A percentile compares a stretch with the other conserved stretches of the same genome.
Conservation (phyloP, 345 rosid genomes). For the Sonneratia caseolaris region DNA sequence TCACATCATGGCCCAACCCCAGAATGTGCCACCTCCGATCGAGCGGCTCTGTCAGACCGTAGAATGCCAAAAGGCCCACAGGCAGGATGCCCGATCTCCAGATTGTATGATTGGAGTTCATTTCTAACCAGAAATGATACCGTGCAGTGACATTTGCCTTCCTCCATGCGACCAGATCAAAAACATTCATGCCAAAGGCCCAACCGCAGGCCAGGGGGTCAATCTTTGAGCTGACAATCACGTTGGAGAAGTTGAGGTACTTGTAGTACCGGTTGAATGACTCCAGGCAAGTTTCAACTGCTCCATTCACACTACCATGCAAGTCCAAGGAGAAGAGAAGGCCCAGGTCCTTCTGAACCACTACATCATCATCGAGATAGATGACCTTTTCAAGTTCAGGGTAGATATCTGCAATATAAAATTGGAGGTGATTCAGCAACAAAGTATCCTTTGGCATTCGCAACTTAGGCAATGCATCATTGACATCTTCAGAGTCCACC, state of each 20-base stretch:
- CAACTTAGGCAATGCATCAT: slow-evolving; percentile 25
- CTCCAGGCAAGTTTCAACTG: slow-evolving; percentile 51
- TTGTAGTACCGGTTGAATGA: slow-evolving; percentile 41
- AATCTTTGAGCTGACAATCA: slow-evolving; percentile 24
- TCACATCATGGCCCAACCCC: slow-evolving; percentile 48
- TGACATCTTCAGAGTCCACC: slow-evolving; percentile 23
- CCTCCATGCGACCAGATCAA: slow-evolving; percentile 51
- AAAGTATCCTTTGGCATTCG: slow-evolving; percentile 50
- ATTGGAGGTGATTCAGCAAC: slow-evolving; percentile 53
- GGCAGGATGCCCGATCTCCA: slow-evolving; percentile 59
- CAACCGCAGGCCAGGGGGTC: slow-evolving; percentile 52
- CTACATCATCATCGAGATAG: slow-evolving; percentile 62
- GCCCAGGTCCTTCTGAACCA: slow-evolving; percentile 55
- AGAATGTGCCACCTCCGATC: slow-evolving; percentile 55
- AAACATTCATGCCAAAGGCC: slow-evolving; percentile 71
- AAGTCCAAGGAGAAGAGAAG: slow-evolving; percentile 36
- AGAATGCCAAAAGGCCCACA: slow-evolving; percentile 56
- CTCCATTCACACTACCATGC: slow-evolving; percentile 67
- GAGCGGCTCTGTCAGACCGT: slow-evolving; percentile 34
- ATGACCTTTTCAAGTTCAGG: slow-evolving; percentile 49
- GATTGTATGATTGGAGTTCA: slow-evolving; percentile 40
- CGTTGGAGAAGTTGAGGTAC: slow-evolving; percentile 53
- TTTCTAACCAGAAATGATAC: slow-evolving; percentile 38
- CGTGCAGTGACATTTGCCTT: slow-evolving; percentile 29
- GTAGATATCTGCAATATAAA: slow-evolving; percentile 43